Evolutionary conservation across 2,329 filamentous ascomycete genomes (phyloP), one percentile per base, ranked within the genome.

Genomic region (Dothideomycetes sp.): DNA sequence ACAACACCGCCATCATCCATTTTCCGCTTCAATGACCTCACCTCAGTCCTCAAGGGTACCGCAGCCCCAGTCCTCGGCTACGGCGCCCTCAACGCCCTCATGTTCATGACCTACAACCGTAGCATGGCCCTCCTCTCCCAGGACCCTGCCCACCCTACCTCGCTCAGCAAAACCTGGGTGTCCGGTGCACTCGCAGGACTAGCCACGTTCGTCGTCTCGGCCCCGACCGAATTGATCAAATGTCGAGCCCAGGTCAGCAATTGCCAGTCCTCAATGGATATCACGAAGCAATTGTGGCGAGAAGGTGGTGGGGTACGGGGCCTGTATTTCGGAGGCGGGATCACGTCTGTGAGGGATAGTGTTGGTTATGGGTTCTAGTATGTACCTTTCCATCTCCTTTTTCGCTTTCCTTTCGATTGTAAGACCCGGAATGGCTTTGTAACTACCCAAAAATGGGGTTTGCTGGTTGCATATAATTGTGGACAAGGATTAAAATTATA

Each of bases 351-450:
- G 31, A 72, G 89, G 36, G 89, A 96, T 61, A 81, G 81, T 42
- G 74, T 95, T 40, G 89, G 89, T n/a, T 96, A 95, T 62, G 89
- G 88, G 0, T 95, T 95, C 60, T 96, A 95, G 73, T 77, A 67
- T 52, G 70, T 54, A 39, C 33, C 35, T 31, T 33, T 35, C 17
- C 37, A n/a, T 22, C 29, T 29, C 10, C 4, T 27, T n/a, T 18
- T 10, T 9, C 19, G 14, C 16, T 17, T 34, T 29, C 8, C 8
- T 29, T 29, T 29, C n/a, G 24, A 12, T 29, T 12, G 24, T 9
- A 8, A 12, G n/a, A 7, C 10, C 11, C 16, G 17, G 9, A 19
- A 19, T 30, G 7, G 24, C 8, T 18, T 4, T 11, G 7, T 15
- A 8, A n/a, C 3, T 7, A 31, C 32, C 16, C 37, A 29, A 30